phyloP scores from a whole-genome alignment of 139 green algal genomes.

The Chlorella sp. region DNA sequence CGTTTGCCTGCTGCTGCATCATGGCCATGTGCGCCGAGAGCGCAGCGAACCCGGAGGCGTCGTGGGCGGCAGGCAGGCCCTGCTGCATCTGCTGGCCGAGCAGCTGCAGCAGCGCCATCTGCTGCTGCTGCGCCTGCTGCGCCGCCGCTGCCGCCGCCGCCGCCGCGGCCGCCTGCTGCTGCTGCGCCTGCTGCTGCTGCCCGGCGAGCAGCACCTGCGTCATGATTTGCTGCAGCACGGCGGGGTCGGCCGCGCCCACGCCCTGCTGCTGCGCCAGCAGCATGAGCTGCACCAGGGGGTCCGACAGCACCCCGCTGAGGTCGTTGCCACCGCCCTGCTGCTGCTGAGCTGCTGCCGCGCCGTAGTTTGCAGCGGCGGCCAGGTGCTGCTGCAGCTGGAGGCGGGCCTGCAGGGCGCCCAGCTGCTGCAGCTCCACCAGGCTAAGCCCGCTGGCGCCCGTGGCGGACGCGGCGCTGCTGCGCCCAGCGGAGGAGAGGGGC shows the following conservation, averaged over 20 bases:
- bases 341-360: background rate
- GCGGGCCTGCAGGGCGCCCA: background rate
- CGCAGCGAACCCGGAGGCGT: background rate
- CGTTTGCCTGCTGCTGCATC: background rate
- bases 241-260: background rate
- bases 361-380: too few relatives aligned
- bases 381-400: background rate
- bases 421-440: background rate
- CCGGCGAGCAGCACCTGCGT: background rate
- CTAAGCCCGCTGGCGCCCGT: background rate
- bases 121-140: background rate
- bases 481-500: too few relatives aligned
- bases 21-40: background rate
- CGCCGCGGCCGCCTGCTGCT: background rate
- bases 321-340: background rate
- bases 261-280: background rate
- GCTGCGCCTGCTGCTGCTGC: background rate
- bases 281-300: background rate
- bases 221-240: background rate
- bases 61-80: background rate
- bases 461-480: background rate
- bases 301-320: background rate
- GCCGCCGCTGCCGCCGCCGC: background rate
- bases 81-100: background rate
- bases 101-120: background rate